Evolutionary conservation across 176 grass and related monocot genomes (phyloP).

Genomic region (Chrysopogon serrulatus): DNA sequence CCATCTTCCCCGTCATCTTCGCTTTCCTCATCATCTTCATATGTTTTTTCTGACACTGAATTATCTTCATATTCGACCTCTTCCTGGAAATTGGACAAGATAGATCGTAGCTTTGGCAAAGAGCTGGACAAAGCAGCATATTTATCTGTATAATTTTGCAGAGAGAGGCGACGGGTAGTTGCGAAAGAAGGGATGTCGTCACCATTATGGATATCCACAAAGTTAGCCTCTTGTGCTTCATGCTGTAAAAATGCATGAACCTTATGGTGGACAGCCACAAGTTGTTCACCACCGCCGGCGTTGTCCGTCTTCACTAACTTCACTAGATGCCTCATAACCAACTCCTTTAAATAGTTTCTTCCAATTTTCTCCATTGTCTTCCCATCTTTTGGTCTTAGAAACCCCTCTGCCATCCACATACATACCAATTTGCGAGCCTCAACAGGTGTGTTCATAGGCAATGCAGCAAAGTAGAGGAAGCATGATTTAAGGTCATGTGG

Average conservation of each 20-base stretch:
- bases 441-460: not conserved
- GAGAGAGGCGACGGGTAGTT: conserved; percentile 19
- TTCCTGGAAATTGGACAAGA: conserved; percentile 20
- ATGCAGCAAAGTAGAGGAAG: conserved; percentile 36
- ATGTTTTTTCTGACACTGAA: no score
- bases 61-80: not conserved
- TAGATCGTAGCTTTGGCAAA: conserved; percentile 34
- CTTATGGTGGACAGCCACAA: conserved; percentile 25
- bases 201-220: conserved; percentile 24
- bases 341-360: conserved; percentile 21
- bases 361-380: conserved; percentile 34
- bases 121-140: not conserved
- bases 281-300: not conserved
- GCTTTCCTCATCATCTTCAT: not conserved
- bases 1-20: not conserved
- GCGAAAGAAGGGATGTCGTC: conserved; percentile 1
- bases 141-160: conserved; percentile 35
- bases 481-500: conserved; percentile 37
- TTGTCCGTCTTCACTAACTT: not conserved
- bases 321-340: conserved; percentile 27
- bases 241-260: conserved; percentile 21
- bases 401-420: conserved; percentile 50
- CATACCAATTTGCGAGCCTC: not conserved
- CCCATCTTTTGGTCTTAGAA: conserved; percentile 19
- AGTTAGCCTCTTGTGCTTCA: conserved; percentile 28